phyloP scores from a whole-genome alignment of 1,284 basidiomycete species.

The Pterulicium gracile region DNA sequence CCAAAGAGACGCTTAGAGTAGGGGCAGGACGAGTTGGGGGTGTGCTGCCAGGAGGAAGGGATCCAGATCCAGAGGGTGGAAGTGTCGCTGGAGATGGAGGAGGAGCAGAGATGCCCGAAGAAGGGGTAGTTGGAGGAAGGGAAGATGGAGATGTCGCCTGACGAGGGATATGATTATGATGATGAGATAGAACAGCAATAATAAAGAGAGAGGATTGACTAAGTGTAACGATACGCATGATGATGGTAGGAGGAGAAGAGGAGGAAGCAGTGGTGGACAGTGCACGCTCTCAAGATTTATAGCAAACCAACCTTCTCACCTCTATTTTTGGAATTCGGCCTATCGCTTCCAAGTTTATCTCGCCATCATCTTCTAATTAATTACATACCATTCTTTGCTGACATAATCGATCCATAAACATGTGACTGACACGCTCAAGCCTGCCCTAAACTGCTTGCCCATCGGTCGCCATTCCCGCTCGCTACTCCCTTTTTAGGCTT shows the following conservation, averaged over 20 bases:
- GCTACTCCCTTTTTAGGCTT: neutral
- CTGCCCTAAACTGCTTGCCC: slow-evolving; percentile 34
- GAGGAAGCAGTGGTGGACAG: no score
- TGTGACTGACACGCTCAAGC: slow-evolving; percentile 16
- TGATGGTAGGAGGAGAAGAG: neutral
- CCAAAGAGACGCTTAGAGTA: neutral
- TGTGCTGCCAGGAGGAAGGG: no score
- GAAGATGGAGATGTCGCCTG: neutral
- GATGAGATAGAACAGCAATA: neutral
- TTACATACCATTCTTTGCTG: no score
- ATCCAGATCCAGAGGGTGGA: no score
- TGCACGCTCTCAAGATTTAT: no score
- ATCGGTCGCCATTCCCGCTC: slow-evolving; percentile 8
- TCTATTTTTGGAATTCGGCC: neutral
- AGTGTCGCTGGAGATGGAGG: no score
- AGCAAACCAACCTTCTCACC: neutral
- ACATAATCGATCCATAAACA: neutral
- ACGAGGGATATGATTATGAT: neutral
- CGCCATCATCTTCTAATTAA: neutral
- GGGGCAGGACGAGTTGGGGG: no score
- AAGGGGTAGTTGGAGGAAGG: neutral
- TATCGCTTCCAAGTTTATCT: neutral
- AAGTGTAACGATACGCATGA: neutral
- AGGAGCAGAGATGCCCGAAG: neutral
- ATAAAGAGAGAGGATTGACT: neutral